Percentiles rank a stretch among this genome's conserved stretches.
Conservation (phyloP, 352 stramenopile genomes). For the Discostella stelligera region DNA sequence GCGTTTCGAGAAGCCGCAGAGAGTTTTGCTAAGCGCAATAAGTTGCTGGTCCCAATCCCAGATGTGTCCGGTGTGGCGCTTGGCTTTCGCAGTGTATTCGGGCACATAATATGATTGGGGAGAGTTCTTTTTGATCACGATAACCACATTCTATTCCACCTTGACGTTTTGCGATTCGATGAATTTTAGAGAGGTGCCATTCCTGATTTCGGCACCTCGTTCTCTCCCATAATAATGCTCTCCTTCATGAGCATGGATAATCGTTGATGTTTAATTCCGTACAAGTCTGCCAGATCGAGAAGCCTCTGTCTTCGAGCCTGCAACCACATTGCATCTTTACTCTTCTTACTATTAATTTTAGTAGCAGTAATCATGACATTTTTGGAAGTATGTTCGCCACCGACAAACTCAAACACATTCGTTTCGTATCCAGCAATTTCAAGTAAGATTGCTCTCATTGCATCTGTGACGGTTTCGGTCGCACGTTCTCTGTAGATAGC, state of each 20-base stretch:
- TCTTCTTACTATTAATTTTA: slow-evolving; percentile 13
- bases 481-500: slow-evolving; percentile 79
- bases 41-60: slow-evolving; percentile 54
- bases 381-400: slow-evolving; percentile 82
- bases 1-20: slow-evolving; percentile 75
- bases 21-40: slow-evolving; percentile 45
- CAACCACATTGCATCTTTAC: slow-evolving; percentile 6
- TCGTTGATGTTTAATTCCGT: slow-evolving; percentile 51
- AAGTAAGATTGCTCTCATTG: slow-evolving; percentile 71
- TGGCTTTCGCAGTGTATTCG: slow-evolving; percentile 81
- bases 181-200: slow-evolving; percentile 15
- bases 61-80: slow-evolving; percentile 76
- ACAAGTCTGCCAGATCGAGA: slow-evolving; percentile 40
- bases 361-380: slow-evolving; percentile 84
- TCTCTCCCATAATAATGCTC: slow-evolving; percentile 7
- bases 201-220: slow-evolving; percentile 13
- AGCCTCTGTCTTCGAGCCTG: slow-evolving; percentile 29
- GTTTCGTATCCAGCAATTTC: slow-evolving; percentile 79
- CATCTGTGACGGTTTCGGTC: slow-evolving; percentile 79
- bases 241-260: slow-evolving; percentile 46
- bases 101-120: slow-evolving; percentile 68
- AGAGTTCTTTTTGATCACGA: not conserved
- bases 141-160: not conserved
- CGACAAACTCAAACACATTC: slow-evolving; percentile 83
- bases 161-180: not conserved